Evolutionary conservation across 192 early-diverging fungal genomes (phyloP).

Genomic region (Backusella westeae): DNA sequence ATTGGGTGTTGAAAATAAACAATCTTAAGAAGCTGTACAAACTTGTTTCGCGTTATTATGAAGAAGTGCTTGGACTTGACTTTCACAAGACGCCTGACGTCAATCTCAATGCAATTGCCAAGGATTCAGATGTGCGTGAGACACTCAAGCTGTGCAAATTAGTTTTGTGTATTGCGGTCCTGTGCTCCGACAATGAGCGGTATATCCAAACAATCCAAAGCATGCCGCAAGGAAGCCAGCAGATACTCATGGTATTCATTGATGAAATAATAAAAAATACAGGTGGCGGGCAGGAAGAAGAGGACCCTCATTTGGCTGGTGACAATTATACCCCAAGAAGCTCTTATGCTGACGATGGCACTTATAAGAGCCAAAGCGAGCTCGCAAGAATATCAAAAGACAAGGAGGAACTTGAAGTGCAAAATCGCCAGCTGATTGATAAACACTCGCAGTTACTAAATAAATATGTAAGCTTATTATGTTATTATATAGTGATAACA

Average conservation of each 20-base stretch:
- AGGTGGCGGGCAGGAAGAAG: not conserved
- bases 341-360: constrained; percentile 18
- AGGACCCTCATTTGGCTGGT: not conserved
- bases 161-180: constrained; percentile 84
- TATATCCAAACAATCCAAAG: constrained; percentile 86
- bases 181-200: constrained; percentile 77
- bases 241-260: constrained; percentile 45
- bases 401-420: constrained; percentile 60
- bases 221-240: constrained; percentile 58
- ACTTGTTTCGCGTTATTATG: constrained; percentile 81
- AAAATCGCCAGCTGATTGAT: constrained; percentile 43
- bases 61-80: constrained; percentile 78
- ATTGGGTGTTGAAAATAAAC: constrained; percentile 95
- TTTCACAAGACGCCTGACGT: constrained; percentile 59
- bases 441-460: constrained; percentile 51
- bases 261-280: constrained; percentile 18
- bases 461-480: constrained; percentile 29
- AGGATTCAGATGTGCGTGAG: constrained; percentile 70
- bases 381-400: constrained; percentile 47
- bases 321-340: constrained; percentile 10
- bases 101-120: constrained; percentile 84
- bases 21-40: constrained; percentile 90
- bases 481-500: no score
- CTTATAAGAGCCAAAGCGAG: constrained; percentile 41
- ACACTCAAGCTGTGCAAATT: constrained; percentile 79